These are phyloP conservation scores for Hanseniaspora gamundiae DNA, from an alignment of 1,139 yeast genomes.

Conservation along the genomic window DNA sequence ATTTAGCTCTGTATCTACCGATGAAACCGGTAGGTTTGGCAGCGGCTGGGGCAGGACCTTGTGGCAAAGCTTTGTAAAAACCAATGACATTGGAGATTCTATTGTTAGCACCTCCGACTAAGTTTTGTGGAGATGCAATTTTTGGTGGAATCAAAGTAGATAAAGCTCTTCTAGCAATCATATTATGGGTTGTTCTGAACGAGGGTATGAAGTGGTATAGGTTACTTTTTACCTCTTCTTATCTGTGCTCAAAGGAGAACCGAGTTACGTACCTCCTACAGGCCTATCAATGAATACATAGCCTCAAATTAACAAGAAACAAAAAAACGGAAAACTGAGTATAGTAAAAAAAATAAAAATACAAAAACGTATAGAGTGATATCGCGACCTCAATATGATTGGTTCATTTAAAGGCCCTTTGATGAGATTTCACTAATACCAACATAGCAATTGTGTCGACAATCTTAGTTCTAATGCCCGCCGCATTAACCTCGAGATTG, in stretches of 20 bases:
- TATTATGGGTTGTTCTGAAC: conserved; percentile 4
- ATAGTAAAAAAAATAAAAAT: neutral
- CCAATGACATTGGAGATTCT: conserved; percentile 92
- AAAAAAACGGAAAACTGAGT: neutral
- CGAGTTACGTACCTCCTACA: too few relatives aligned
- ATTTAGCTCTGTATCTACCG: conserved; percentile 68
- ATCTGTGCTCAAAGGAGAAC: too few relatives aligned
- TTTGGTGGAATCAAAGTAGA: conserved; percentile 97
- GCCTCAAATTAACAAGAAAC: neutral
- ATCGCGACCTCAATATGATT: conserved; percentile 4
- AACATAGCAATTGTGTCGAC: conserved; percentile 40
- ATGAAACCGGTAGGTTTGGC: conserved; percentile 59
- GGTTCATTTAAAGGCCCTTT: conserved; percentile 9
- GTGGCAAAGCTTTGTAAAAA: conserved; percentile 92
- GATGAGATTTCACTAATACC: too few relatives aligned
- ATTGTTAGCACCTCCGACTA: conserved; percentile 90
- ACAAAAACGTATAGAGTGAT: conserved; percentile 1
- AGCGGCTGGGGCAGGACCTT: conserved; percentile 68
- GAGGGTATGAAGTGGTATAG: too few relatives aligned
- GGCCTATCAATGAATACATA: too few relatives aligned
- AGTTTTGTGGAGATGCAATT: conserved; percentile 93
- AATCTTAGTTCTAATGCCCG: conserved; percentile 50
- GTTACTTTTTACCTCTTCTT: too few relatives aligned
- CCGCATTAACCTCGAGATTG: conserved; percentile 21
- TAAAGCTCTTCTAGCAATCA: conserved; percentile 81